Base-by-base conservation (phyloP, 257 asterid species). In the Capsicum rhomboideum region DNA sequence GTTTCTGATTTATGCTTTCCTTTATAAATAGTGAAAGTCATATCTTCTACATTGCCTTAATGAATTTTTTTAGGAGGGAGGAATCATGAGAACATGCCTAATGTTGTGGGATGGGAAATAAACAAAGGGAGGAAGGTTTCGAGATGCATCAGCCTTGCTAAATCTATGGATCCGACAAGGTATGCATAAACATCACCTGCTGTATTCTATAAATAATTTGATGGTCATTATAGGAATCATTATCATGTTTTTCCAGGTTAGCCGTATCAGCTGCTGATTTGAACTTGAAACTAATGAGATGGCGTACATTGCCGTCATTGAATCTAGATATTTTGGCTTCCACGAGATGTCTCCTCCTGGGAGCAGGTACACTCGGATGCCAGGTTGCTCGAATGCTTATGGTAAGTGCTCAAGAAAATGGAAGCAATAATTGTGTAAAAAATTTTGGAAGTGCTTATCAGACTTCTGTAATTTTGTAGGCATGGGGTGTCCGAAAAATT, bases 291-390 rank as follows among this genome's bases (percentile, higher is more conserved):
- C 91, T 96, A 80, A 96, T 96, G 98, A 92, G 93, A 83, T 96
- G 99, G 99, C 98, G 98, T 79, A 96, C 94, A 74, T 88, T 96
- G 88, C 98, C 99, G 66, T 91, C 97, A 28, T 64, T 96, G 84
- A 90, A 94, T 86, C 93, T 94, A 80, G 85, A 87, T 74, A 44
- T 87, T 68, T 90, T 96, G 90, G 92, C 98, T 85, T 53, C 94
- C 71, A 69, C 93, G 16, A 90, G 83, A 89, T 97, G 98, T 86
- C 98, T 97, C 83, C 95, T 97, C 59, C 89, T 96, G 69, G 99
- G 99, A 85, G 98, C 97, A 68, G 99, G 99, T 71, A 94, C 99
- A 77, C 98, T 96, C 80, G 99, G 99, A 88, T 96, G 98, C 90
- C 98, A 96, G 88, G 98, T 94, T 80, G 97, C 98, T 87, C 94